Base-by-base conservation (phyloP, 306 rosid species). In the Sophora flavescens region DNA sequence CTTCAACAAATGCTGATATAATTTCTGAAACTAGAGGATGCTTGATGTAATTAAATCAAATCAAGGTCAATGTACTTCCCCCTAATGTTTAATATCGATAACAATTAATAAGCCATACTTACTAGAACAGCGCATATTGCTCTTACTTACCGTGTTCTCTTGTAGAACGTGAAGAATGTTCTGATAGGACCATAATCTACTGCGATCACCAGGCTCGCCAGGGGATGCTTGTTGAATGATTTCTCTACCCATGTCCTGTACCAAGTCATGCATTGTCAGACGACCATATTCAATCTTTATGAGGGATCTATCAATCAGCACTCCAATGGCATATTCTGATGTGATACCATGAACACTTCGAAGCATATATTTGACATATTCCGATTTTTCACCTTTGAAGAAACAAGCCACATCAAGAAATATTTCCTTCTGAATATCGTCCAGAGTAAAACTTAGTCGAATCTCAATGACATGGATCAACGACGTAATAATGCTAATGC, bases 391-490 rank as follows among this genome's bases (percentile, higher is more conserved):
- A 35, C 39, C 77, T 12, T 72, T 56, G 18, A 16, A 70, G 28
- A 70, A 70, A 1, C 75, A 70, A 9, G 75, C 75, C 22, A 70
- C 4, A 44, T 51, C 63, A 1, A 70, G 62, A 15, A 69, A 70
- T 15, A 52, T 33, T 16, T 50, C n/a, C 38, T 52, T 33, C 48
- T 70, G 35, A 10, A 14, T 3, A 6, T 70, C 32, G 1, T 5
- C 17, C n/a, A 70, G 15, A n/a, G 22, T 3, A n/a, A n/a, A n/a
- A n/a, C n/a, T n/a, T n/a, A n/a, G n/a, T n/a, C n/a, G n/a, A n/a
- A n/a, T n/a, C n/a, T n/a, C n/a, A n/a, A n/a, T n/a, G n/a, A n/a
- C n/a, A n/a, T n/a, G n/a, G n/a, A n/a, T n/a, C n/a, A n/a, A n/a
- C n/a, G n/a, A n/a, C n/a, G n/a, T n/a, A n/a, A n/a, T n/a, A n/a